Evolutionary conservation across 371 early-diverging fungal genomes (phyloP).

Genomic region (Apophysomyces variabilis): DNA sequence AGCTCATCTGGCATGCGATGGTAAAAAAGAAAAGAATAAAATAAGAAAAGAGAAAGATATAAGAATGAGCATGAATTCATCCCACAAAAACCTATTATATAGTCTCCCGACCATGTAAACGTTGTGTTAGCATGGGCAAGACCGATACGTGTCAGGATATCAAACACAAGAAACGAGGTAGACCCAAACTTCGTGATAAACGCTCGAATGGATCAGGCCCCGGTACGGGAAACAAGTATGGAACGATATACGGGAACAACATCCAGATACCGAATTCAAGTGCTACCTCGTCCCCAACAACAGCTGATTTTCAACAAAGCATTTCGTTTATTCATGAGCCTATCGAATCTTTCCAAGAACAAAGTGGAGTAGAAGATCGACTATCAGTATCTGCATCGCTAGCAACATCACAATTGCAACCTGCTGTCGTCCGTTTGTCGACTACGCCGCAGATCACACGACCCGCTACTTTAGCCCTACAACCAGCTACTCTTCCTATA

Average conservation of each 20-base stretch:
- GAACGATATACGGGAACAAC: slow-evolving; percentile 2
- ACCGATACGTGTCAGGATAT: slow-evolving; percentile 79
- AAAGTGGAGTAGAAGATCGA: background rate
- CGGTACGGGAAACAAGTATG: slow-evolving; percentile 1
- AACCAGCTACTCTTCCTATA: slow-evolving; percentile 7
- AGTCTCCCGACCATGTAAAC: slow-evolving; percentile 77
- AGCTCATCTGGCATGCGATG: slow-evolving; percentile 58
- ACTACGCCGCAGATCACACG: slow-evolving; percentile 1
- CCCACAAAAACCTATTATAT: background rate
- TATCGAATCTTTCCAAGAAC: slow-evolving; percentile 22
- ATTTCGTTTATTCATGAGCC: slow-evolving; percentile 26
- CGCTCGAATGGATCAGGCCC: slow-evolving; percentile 8
- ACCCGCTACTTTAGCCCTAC: slow-evolving; percentile 9
- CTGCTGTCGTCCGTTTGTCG: slow-evolving; percentile 10
- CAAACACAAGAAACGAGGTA: slow-evolving; percentile 81
- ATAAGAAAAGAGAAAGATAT: slow-evolving; percentile 7
- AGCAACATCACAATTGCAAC: background rate
- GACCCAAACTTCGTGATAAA: slow-evolving; percentile 73
- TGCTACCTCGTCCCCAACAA: slow-evolving; percentile 6
- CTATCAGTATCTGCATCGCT: background rate
- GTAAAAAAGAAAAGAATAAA: slow-evolving; percentile 23
- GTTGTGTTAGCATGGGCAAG: slow-evolving; percentile 76
- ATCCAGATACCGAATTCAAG: slow-evolving; percentile 15
- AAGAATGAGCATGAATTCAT: background rate
- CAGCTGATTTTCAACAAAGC: slow-evolving; percentile 8